These are phyloP conservation scores for Hirsutella minnesotensis DNA, from an alignment of 2,329 filamentous ascomycete species.

Conservation along the genomic window DNA sequence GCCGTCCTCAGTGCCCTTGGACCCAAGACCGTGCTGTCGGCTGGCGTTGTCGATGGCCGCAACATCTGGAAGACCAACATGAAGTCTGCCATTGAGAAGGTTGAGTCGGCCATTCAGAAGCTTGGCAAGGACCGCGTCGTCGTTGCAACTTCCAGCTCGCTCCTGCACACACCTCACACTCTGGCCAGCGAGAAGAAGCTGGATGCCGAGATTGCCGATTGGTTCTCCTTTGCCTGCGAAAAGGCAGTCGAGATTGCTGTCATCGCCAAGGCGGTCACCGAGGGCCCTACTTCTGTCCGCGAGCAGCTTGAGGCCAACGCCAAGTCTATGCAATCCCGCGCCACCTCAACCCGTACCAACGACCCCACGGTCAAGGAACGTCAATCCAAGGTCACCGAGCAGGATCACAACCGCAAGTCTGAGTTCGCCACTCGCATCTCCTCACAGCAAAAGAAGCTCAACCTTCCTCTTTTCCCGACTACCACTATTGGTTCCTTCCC, in stretches of 20 bases:
- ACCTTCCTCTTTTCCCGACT: constrained; percentile 93
- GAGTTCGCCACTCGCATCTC: constrained; percentile 75
- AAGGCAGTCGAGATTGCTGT: constrained; percentile 84
- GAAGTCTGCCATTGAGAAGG: constrained; percentile 82
- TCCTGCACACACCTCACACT: constrained; percentile 97
- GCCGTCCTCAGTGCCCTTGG: constrained; percentile 73
- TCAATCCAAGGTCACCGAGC: constrained; percentile 72
- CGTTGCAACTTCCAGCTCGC: constrained; percentile 90
- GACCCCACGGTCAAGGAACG: constrained; percentile 95
- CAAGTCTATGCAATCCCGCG: constrained; percentile 83
- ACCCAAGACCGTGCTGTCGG: constrained; percentile 80
- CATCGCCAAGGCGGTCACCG: constrained; percentile 94
- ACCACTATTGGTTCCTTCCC: constrained; percentile 99
- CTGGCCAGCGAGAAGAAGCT: constrained; percentile 98
- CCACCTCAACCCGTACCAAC: constrained; percentile 90
- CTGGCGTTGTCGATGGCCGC: constrained; percentile 93
- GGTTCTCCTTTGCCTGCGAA: constrained; percentile 97
- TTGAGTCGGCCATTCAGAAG: constrained; percentile 84
- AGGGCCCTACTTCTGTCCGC: constrained; percentile 76
- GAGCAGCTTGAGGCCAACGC: constrained; percentile 93
- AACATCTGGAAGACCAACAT: constrained; percentile 99
- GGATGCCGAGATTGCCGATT: constrained; percentile 82
- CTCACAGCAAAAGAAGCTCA: constrained; percentile 84
- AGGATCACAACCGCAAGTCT: constrained; percentile 88
- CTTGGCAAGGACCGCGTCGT: constrained; percentile 96